Base-by-base conservation (phyloP, 805 yeast genomes). In the Starmerella roubikii region DNA sequence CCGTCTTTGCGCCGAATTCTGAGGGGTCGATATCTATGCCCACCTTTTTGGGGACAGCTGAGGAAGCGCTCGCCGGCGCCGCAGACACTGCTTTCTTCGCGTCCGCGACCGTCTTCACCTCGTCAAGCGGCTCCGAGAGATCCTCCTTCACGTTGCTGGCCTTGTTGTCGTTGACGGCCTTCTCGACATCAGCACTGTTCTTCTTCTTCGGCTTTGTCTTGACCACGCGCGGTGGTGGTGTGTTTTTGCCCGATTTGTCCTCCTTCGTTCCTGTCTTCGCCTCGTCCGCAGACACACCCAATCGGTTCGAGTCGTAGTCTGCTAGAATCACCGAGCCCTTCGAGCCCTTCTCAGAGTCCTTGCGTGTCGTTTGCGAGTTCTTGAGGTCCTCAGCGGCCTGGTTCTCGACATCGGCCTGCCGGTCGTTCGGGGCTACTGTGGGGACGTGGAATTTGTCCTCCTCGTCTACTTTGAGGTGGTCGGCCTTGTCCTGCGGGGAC, bases 261-360 rank as follows among this genome's bases (percentile, higher is more conserved):
- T 47, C 47, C 32, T 32, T 29, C 13, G 24, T 17, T 4, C 33
- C 33, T 6, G n/a, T 19, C 19, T 37, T 34, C 7, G 40, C 46
- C 31, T 48, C 51, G 24, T 37, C 44, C 3, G 51, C 50, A 10
- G 52, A 33, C 16, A 51, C 55, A n/a, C 62, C 62, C 16, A 58
- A 43, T 20, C 58, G 51, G 33, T 46, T 52, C 11, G 62, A 62
- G 40, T 59, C 60, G 38, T 58, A 59, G 40, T 59, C 64, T 42
- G 57, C 56, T 23, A 56, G 47, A 21, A 57, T 58, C n/a, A 50
- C 54, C 4, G 60, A 55, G 28, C 48, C 47, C 28, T 54, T 49
- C 35, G 50, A 47, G 30, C 46, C 52, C 24, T 49, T 37, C 29
- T 45, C 47, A 21, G 48, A 34, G 32, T 52, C 55, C 13, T 51